These are phyloP conservation scores for Plantago major DNA, from an alignment of 257 asterid genomes.

Conservation along the genomic window DNA sequence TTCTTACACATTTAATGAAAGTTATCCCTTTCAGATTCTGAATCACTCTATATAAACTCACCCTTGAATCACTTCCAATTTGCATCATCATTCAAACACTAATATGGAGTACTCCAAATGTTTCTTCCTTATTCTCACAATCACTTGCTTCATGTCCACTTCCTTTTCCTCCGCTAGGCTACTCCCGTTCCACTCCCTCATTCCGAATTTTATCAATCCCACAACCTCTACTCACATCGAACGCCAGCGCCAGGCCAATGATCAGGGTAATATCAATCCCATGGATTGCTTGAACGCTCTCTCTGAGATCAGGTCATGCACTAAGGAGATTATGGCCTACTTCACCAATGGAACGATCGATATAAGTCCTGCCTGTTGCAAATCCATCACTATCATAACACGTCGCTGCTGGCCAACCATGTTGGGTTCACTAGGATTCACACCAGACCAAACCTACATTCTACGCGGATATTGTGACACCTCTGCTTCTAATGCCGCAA, in stretches of 20 bases:
- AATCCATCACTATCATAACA: slow-evolving; percentile 36
- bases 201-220: neutral
- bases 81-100: neutral
- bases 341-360: slow-evolving; percentile 24
- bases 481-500: neutral
- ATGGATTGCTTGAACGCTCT: slow-evolving; percentile 38
- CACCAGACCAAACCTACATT: slow-evolving; percentile 26
- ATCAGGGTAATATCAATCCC: neutral
- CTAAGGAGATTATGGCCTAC: slow-evolving; percentile 35
- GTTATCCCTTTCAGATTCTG: slow-evolving; percentile 17
- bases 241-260: neutral
- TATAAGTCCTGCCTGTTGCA: slow-evolving; percentile 33
- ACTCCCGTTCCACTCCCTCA: neutral
- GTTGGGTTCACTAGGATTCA: slow-evolving; percentile 36
- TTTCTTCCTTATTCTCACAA: slow-evolving; percentile 18
- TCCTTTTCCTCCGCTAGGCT: slow-evolving; percentile 10
- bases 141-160: slow-evolving; percentile 18
- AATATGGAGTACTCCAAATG: slow-evolving; percentile 17
- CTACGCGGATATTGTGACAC: slow-evolving; percentile 50
- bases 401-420: slow-evolving; percentile 46
- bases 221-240: neutral
- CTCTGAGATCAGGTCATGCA: slow-evolving; percentile 38
- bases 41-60: slow-evolving; percentile 17
- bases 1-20: neutral
- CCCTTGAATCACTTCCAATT: neutral